These are phyloP conservation scores for Schwanniomyces sp. DNA, from an alignment of 805 yeast genomes.

Conservation along the genomic window DNA sequence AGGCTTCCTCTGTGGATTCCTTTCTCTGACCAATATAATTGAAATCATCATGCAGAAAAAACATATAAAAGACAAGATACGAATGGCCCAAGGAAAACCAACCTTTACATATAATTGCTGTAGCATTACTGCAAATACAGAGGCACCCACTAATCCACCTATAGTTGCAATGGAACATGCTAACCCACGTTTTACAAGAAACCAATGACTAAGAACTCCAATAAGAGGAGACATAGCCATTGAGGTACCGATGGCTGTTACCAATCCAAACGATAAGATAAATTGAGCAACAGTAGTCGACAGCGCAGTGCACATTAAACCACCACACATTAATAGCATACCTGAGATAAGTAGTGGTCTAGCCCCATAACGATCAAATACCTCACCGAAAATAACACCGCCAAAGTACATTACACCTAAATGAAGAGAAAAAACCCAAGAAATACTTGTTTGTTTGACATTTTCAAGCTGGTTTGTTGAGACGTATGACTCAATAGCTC, in stretches of 20 bases:
- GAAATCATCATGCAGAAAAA: constrained; percentile 17
- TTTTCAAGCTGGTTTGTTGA: constrained; percentile 17
- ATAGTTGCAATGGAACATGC: constrained; percentile 28
- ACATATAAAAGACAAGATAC: constrained; percentile 22
- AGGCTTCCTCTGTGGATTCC: constrained; percentile 7
- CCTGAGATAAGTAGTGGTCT: constrained; percentile 19
- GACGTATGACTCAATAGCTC: constrained; percentile 28
- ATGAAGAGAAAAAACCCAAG: constrained; percentile 31
- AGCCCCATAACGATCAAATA: constrained; percentile 27
- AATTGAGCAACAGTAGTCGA: constrained; percentile 24
- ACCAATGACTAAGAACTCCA: constrained; percentile 28
- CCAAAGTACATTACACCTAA: constrained; percentile 32
- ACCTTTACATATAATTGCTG: constrained; percentile 20
- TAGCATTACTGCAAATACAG: constrained; percentile 25
- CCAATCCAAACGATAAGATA: constrained; percentile 23
- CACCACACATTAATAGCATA: constrained; percentile 18
- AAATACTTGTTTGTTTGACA: constrained; percentile 19
- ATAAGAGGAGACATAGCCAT: constrained; percentile 29
- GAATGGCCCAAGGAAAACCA: constrained; percentile 30
- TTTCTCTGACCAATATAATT: constrained; percentile 17
- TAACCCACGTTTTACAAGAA: constrained; percentile 21
- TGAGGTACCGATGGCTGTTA: constrained; percentile 27
- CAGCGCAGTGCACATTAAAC: constrained; percentile 25
- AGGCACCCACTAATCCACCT: constrained; percentile 31
- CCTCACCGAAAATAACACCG: constrained; percentile 27